A percentile compares a stretch with the other conserved stretches of the same genome.
phyloP scores from a whole-genome alignment of 768 basidiomycete genomes.

The Suillus sp. region DNA sequence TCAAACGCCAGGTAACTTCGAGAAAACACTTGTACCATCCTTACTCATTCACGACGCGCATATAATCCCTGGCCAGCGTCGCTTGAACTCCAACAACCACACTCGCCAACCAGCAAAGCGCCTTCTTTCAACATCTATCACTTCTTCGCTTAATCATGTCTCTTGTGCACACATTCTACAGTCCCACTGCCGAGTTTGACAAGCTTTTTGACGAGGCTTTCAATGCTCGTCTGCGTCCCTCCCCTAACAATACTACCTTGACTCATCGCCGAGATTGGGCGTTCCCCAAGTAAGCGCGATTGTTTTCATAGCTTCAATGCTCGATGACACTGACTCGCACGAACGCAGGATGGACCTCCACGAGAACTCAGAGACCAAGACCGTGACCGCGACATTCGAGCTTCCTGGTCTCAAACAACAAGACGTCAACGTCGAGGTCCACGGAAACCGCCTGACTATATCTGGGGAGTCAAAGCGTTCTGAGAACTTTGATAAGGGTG shows the following conservation, averaged over 20 bases:
- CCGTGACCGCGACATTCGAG: neutral
- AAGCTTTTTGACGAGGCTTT: constrained; percentile 44
- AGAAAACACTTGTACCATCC: neutral
- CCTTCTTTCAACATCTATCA: neutral
- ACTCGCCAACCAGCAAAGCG: neutral
- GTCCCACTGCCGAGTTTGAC: constrained; percentile 43
- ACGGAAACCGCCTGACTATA: constrained; percentile 45
- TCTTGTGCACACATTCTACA: constrained; percentile 31
- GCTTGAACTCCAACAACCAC: neutral
- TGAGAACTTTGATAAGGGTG: no score
- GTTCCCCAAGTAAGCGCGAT: constrained; percentile 32
- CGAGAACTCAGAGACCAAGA: neutral
- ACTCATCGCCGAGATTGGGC: neutral
- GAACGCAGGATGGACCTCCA: neutral
- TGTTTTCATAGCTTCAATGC: neutral
- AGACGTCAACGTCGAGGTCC: no score
- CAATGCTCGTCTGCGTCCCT: constrained; percentile 25
- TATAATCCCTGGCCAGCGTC: neutral
- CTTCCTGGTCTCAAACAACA: no score
- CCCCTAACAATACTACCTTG: constrained; percentile 15
- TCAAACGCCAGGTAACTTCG: neutral
- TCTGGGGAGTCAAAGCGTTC: constrained; percentile 35
- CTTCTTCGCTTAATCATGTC: constrained; percentile 24
- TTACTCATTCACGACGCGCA: neutral
- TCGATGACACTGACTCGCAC: neutral